Percentiles rank a stretch among this genome's conserved stretches.
phyloP scores from a whole-genome alignment of 495 filamentous ascomycete species.

The Hypoxylon rickii region DNA sequence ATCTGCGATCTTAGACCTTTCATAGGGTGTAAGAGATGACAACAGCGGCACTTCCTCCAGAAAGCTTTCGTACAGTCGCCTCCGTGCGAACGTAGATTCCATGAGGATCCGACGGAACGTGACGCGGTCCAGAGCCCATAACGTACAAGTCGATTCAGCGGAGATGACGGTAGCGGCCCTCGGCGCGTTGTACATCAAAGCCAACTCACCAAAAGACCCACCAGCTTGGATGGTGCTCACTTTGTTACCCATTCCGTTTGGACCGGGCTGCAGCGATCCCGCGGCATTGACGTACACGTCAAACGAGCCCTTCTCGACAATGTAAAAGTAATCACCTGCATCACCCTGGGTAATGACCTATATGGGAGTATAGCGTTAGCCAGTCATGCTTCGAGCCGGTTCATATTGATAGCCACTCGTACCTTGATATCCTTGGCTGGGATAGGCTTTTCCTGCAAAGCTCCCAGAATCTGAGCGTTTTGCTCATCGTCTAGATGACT shows the following conservation, averaged over 20 bases:
- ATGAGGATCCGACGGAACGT: conserved; percentile 98
- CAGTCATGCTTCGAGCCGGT: background rate
- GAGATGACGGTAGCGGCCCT: conserved; percentile 95
- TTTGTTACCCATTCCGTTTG: conserved; percentile 80
- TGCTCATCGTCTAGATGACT: conserved; percentile 93
- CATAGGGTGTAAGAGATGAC: conserved; percentile 80
- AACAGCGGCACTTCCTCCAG: conserved; percentile 96
- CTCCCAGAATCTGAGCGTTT: conserved; percentile 81
- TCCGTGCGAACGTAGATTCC: conserved; percentile 95
- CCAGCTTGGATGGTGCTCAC: conserved; percentile 85
- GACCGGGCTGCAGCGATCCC: conserved; percentile 80
- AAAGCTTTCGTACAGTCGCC: conserved; percentile 96
- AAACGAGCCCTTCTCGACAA: conserved; percentile 89
- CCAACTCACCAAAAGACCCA: conserved; percentile 95
- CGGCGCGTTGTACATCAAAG: conserved; percentile 98
- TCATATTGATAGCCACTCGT: conserved; percentile 1
- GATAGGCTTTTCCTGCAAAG: conserved; percentile 91
- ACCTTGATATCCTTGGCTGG: conserved; percentile 91
- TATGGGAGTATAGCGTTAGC: conserved; percentile 21
- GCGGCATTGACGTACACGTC: conserved; percentile 86
- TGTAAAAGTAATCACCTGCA: conserved; percentile 95
- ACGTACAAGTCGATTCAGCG: conserved; percentile 73
- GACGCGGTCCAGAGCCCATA: conserved; percentile 94
- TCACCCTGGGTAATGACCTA: conserved; percentile 94
- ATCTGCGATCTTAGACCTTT: conserved; percentile 96